Evolutionary conservation across 768 basidiomycete species (phyloP).

Genomic region (Gloeostereum incarnatum): DNA sequence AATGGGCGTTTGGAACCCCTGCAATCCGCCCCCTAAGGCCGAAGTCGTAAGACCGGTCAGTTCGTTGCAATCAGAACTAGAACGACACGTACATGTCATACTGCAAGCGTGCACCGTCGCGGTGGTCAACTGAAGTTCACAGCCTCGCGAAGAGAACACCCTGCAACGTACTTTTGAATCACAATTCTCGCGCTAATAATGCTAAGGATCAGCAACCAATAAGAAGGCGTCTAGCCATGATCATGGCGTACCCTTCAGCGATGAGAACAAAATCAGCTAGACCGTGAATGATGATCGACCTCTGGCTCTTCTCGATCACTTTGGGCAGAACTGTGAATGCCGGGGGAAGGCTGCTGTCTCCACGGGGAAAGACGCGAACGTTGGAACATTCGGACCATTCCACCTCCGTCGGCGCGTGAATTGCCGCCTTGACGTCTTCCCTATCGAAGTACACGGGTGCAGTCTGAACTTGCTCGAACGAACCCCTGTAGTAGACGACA

Average conservation of each 20-base stretch:
- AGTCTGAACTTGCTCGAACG: conserved; percentile 41
- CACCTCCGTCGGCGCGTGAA: conserved; percentile 58
- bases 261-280: conserved; percentile 68
- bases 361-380: conserved; percentile 48
- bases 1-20: conserved; percentile 71
- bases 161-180: conserved; percentile 47
- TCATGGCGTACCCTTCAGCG: conserved; percentile 50
- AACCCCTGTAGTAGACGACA: conserved; percentile 28
- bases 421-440: conserved; percentile 55
- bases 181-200: conserved; percentile 43
- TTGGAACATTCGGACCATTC: conserved; percentile 58
- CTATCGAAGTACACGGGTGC: conserved; percentile 65
- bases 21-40: conserved; percentile 42
- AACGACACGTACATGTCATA: neutral
- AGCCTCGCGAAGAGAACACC: neutral
- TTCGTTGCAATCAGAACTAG: neutral
- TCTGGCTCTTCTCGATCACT: conserved; percentile 67
- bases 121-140: neutral
- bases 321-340: conserved; percentile 58
- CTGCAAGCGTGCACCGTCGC: neutral
- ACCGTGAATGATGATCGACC: conserved; percentile 64
- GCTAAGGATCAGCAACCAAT: no score
- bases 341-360: conserved; percentile 54
- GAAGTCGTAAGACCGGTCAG: neutral
- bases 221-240: neutral